A percentile compares a stretch with the other conserved stretches of the same genome.
Evolutionary conservation across 1,284 basidiomycete genomes (phyloP).

Genomic region (Ceraceosorus guamensis): DNA sequence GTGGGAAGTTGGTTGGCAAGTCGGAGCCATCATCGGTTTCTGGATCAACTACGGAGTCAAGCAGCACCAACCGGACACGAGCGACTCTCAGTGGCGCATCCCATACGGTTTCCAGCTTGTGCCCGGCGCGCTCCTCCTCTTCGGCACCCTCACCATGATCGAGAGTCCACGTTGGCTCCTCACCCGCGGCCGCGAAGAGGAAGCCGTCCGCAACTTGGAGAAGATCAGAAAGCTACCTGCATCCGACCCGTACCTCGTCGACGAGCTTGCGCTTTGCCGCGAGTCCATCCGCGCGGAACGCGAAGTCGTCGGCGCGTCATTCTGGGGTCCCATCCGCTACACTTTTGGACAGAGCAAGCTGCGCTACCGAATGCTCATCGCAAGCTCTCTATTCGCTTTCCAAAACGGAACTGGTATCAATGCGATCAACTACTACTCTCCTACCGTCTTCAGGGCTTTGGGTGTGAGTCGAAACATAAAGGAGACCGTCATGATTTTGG

Average conservation of each 20-base stretch:
- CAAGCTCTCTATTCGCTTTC: slow-evolving; percentile 35
- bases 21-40: slow-evolving; percentile 38
- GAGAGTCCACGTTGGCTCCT: slow-evolving; percentile 62
- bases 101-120: slow-evolving; percentile 56
- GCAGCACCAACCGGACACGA: slow-evolving; percentile 47
- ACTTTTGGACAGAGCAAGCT: slow-evolving; percentile 18
- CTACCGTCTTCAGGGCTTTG: slow-evolving; percentile 60
- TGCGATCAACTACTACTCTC: slow-evolving; percentile 56
- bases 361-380: slow-evolving; percentile 25
- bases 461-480: slow-evolving; percentile 7
- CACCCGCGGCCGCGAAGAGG: slow-evolving; percentile 51
- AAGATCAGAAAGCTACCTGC: slow-evolving; percentile 35
- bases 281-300: slow-evolving; percentile 12
- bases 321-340: slow-evolving; percentile 27
- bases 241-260: slow-evolving; percentile 33
- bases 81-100: slow-evolving; percentile 52
- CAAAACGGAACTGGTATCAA: slow-evolving; percentile 48
- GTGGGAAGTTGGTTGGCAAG: slow-evolving; percentile 53
- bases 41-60: slow-evolving; percentile 51
- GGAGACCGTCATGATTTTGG: too few relatives aligned
- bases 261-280: slow-evolving; percentile 15
- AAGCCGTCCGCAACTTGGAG: slow-evolving; percentile 31
- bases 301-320: slow-evolving; percentile 8
- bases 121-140: slow-evolving; percentile 51
- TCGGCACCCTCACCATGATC: slow-evolving; percentile 52